Evolutionary conservation across 1,284 basidiomycete species (phyloP), one percentile per base, ranked within the genome.

Genomic region (Ceratobasidium sp.): DNA sequence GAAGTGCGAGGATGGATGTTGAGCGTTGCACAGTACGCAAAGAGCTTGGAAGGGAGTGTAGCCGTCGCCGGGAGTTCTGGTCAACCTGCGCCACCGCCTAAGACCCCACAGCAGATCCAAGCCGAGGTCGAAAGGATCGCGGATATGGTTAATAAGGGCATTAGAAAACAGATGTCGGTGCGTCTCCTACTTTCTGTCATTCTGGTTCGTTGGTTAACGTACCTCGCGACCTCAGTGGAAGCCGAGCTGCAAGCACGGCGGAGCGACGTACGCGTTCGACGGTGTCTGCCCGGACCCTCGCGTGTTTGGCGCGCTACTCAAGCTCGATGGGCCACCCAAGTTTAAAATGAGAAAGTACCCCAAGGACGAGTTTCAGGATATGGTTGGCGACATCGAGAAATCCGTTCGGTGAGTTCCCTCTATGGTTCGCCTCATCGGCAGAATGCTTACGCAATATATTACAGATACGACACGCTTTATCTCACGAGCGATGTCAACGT

Each of bases 401-500:
- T 38, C 30, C 10, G 54, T 70, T 46, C 68, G 68, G 68, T 70
- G 27, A 20, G 68, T 46, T 23, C 55, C 10, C 38, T n/a, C 35
- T 35, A n/a, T 33, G 27, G 18, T 2, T 33, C 46, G 18, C 20
- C 18, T 38, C 5, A 7, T 57, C 41, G 20, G 6, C n/a, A 27
- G 33, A 3, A 41, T 12, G 3, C 33, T 2, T 2, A 54, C 14
- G 3, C 33, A 44, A 30, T n/a, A 77, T 50, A 14, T 33, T 52
- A 60, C 41, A 66, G 77, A 33, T 78, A 78, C 50, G 77, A 65
- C 18, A 64, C 27, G 10, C 77, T 78, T 23, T 35, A 64, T 16
- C 59, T 78, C 23, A 78, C 68, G 3, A 55, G 67, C 12, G 68
- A 73, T 38, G 60, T 78, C 57, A 78, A 78, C 41, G 77, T 78